Evolutionary conservation across 2,329 filamentous ascomycete species (phyloP).

Genomic region (Sclerotinia spermophila): DNA sequence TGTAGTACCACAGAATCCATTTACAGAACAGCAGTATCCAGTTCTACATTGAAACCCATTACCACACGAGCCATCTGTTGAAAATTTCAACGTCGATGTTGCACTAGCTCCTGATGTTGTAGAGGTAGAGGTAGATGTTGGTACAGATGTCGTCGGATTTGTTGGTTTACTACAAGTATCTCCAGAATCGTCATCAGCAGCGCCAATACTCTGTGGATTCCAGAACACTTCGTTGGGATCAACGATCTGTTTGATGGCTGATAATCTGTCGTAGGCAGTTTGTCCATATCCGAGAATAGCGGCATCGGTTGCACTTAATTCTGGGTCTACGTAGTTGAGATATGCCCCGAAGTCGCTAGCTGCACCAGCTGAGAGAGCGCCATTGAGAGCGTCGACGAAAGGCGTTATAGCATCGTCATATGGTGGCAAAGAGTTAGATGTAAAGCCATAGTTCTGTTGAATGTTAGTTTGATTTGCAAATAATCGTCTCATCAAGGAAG

Average conservation of each 20-base stretch:
- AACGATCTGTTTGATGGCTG: slow-evolving; percentile 10
- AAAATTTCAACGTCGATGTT: background rate
- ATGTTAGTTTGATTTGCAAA: background rate
- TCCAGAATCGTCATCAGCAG: background rate
- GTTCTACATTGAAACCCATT: too few relatives aligned
- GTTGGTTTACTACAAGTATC: background rate
- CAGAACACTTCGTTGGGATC: slow-evolving; percentile 21
- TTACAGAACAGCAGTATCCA: slow-evolving; percentile 4
- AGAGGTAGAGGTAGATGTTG: background rate
- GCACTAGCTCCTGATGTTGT: background rate
- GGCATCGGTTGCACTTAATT: slow-evolving; percentile 6
- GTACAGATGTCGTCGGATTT: too few relatives aligned
- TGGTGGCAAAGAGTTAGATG: slow-evolving; percentile 7
- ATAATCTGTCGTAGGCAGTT: slow-evolving; percentile 18
- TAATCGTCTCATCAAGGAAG: background rate
- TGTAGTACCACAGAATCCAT: slow-evolving; percentile 7
- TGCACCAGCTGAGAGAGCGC: slow-evolving; percentile 22
- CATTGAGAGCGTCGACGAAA: slow-evolving; percentile 20
- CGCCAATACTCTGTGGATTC: slow-evolving; percentile 22
- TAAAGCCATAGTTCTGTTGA: slow-evolving; percentile 20
- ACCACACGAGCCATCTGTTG: slow-evolving; percentile 7
- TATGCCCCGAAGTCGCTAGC: slow-evolving; percentile 23
- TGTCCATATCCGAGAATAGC: slow-evolving; percentile 11
- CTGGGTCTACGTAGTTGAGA: slow-evolving; percentile 21
- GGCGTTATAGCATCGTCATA: slow-evolving; percentile 7